phyloP scores from a whole-genome alignment of 768 basidiomycete species.

The Psilocybe tampanensis region DNA sequence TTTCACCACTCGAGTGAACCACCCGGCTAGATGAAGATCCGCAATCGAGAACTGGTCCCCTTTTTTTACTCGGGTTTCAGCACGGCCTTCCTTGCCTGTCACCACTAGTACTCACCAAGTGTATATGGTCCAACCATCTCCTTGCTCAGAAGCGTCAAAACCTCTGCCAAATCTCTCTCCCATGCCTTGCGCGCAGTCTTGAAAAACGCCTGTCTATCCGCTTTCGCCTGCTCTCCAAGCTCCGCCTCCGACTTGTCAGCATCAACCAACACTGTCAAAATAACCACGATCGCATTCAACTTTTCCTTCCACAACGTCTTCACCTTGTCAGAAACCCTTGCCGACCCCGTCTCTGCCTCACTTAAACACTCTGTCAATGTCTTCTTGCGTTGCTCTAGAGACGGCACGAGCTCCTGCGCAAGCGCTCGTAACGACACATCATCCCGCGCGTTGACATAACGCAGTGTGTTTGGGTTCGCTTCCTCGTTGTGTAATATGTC shows the following conservation, averaged over 20 bases:
- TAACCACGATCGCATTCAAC: constrained; percentile 42
- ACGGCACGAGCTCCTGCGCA: constrained; percentile 41
- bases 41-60: constrained; percentile 85
- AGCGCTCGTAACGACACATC: constrained; percentile 51
- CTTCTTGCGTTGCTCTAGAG: constrained; percentile 48
- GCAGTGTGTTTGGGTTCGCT: constrained; percentile 64
- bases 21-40: constrained; percentile 79
- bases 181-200: constrained; percentile 51
- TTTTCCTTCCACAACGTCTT: constrained; percentile 63
- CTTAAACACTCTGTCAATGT: constrained; percentile 52
- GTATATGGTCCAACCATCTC: constrained; percentile 66
- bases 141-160: constrained; percentile 49
- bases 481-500: constrained; percentile 63
- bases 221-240: constrained; percentile 40
- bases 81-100: not conserved
- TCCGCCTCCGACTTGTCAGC: constrained; percentile 42
- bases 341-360: constrained; percentile 48
- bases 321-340: constrained; percentile 63
- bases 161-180: constrained; percentile 48
- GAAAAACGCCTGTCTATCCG: constrained; percentile 52
- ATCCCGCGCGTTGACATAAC: constrained; percentile 61
- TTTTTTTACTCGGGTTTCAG: constrained; percentile 30
- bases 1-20: constrained; percentile 63
- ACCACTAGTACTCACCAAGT: constrained; percentile 49
- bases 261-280: constrained; percentile 48